phyloP scores from a whole-genome alignment of 768 basidiomycete species.

The Rickenella mellea region DNA sequence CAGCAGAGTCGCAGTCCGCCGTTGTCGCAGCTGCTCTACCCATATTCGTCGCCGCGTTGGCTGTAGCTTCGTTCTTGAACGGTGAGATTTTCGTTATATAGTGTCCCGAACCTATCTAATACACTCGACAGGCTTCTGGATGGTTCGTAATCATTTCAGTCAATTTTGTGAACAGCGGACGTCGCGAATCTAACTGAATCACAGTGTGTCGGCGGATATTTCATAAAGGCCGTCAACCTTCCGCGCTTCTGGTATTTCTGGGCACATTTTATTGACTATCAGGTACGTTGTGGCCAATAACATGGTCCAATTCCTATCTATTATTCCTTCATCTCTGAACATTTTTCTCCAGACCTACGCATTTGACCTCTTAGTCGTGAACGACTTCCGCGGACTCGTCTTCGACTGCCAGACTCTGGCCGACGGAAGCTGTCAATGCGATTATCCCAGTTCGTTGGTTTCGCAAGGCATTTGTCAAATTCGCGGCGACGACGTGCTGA shows the following conservation, averaged over 20 bases:
- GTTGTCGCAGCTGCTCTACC: conserved; percentile 43
- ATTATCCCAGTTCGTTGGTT: conserved; percentile 37
- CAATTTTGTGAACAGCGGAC: conserved; percentile 10
- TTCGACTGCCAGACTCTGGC: conserved; percentile 30
- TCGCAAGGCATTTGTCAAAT: conserved; percentile 31
- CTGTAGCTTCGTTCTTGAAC: conserved; percentile 41
- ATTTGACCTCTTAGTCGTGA: conserved; percentile 23
- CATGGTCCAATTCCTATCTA: conserved; percentile 14
- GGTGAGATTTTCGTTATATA: conserved; percentile 13
- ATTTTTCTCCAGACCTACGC: conserved; percentile 11
- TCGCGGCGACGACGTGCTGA: conserved; percentile 39
- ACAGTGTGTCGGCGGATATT: conserved; percentile 16
- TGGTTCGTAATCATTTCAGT: conserved; percentile 42
- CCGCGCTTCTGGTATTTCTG: conserved; percentile 52
- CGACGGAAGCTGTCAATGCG: conserved; percentile 33
- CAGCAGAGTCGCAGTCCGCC: conserved; percentile 40
- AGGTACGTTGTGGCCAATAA: conserved; percentile 33
- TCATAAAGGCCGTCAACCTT: conserved; percentile 42
- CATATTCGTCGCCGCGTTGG: conserved; percentile 51
- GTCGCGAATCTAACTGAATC: background rate
- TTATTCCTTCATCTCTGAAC: background rate
- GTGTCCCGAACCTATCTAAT: background rate
- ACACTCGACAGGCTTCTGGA: conserved; percentile 36
- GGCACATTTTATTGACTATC: conserved; percentile 47
- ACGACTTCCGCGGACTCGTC: conserved; percentile 36